Evolutionary conservation across 371 early-diverging fungal species (phyloP), one percentile per base, ranked within the genome.

Genomic region (Mortierella sp.): DNA sequence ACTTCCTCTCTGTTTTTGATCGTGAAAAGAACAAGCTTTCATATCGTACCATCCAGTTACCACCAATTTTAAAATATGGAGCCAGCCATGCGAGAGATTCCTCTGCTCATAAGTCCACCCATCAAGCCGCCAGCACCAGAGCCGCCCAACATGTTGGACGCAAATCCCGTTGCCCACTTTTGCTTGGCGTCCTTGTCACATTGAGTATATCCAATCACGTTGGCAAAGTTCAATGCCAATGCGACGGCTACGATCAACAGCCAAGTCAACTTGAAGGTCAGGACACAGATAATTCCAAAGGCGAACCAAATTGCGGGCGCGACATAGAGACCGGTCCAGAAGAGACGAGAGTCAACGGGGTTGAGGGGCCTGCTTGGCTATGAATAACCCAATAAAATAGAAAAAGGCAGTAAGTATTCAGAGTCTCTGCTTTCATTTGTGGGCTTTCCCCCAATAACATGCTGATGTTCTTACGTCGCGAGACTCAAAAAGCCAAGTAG

Each of bases 401-500:
- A 60, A 43, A 60, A 59, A 65, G 10, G 52, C 3, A 57, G 47
- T 55, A 51, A 51, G 51, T 51, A 20, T 5, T 9, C 18, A 51
- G 5, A 51, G 9, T n/a, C n/a, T n/a, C 10, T 30, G 14, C 30
- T 54, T 54, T 26, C 55, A 55, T 55, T 55, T 28, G 16, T 20
- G 18, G 35, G 16, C 22, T 30, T 22, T 11, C 45, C 16, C 54
- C 20, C 37, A 18, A 55, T 28, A 18, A 55, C 28, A 55, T 55
- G 10, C 55, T 12, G 24, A 24, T 55, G 28, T 55, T 37, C 90
- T 83, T 88, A 96, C 97, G 83, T 92, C 93, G 55, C 94, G 90
- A 61, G 94, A 93, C 83, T 99, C 99, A 88, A 98, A 99, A 18
- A 96, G 91, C 99, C 99, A 99, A 66, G 89, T 91, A 64, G 94